These are phyloP conservation scores for Mangifera indica DNA, from an alignment of 345 rosid species.

Conservation along the genomic window DNA sequence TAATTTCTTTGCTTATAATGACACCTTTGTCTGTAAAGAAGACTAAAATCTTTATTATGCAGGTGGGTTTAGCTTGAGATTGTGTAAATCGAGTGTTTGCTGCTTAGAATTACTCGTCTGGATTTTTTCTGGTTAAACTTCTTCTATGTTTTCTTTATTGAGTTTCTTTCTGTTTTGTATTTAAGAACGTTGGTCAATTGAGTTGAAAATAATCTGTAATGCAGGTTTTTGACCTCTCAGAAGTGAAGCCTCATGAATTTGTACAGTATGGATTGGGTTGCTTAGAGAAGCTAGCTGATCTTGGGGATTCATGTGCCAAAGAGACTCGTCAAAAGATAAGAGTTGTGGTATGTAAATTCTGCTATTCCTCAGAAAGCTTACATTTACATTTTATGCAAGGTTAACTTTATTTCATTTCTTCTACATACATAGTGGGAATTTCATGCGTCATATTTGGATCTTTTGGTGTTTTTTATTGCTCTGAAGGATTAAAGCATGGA, in stretches of 20 bases:
- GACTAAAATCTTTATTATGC: too few relatives aligned
- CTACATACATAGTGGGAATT: background rate
- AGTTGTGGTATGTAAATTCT: conserved; percentile 60
- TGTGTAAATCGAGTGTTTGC: background rate
- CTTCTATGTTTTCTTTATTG: background rate
- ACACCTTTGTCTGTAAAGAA: background rate
- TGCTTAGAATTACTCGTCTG: background rate
- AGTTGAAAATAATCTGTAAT: conserved; percentile 13
- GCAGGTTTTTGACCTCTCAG: conserved; percentile 80
- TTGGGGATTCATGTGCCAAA: conserved; percentile 77
- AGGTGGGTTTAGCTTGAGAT: too few relatives aligned
- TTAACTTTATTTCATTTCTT: background rate
- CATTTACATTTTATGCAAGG: background rate
- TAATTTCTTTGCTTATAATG: background rate
- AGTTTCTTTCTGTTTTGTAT: background rate
- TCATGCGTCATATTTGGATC: background rate
- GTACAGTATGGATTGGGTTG: conserved; percentile 77
- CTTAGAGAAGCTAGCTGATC: conserved; percentile 66
- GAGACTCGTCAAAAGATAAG: conserved; percentile 77
- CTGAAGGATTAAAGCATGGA: conserved; percentile 1
- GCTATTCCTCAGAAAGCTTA: background rate
- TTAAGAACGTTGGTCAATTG: conserved; percentile 5
- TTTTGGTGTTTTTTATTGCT: background rate
- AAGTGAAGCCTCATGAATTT: conserved; percentile 81
- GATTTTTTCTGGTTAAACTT: background rate